These are phyloP conservation scores for Neurospora sp. DNA, from an alignment of 495 filamentous ascomycete genomes.

Conservation along the genomic window DNA sequence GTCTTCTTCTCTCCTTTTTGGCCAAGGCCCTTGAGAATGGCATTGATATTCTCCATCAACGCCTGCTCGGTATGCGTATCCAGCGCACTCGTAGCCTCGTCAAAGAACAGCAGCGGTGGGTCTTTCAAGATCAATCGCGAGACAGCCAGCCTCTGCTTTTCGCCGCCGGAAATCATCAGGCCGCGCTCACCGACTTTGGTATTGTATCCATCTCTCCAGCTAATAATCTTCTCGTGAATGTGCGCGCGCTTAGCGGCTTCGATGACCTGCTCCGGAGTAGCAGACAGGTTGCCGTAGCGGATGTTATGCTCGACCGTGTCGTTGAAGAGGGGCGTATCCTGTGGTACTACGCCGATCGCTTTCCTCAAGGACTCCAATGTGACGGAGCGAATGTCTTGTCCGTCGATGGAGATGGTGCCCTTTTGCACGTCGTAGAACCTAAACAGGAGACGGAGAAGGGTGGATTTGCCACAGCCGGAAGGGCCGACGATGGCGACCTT, in stretches of 20 bases:
- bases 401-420: slow-evolving; percentile 84
- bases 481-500: slow-evolving; percentile 95
- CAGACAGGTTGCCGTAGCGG: slow-evolving; percentile 80
- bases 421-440: slow-evolving; percentile 86
- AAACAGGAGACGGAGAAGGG: slow-evolving; percentile 81
- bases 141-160: slow-evolving; percentile 90
- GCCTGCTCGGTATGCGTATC: slow-evolving; percentile 95
- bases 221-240: slow-evolving; percentile 71
- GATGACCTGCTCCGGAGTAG: slow-evolving; percentile 59
- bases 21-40: slow-evolving; percentile 51
- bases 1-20: slow-evolving; percentile 54
- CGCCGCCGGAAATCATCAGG: slow-evolving; percentile 96
- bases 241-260: slow-evolving; percentile 70
- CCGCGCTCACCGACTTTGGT: slow-evolving; percentile 93
- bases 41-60: slow-evolving; percentile 86
- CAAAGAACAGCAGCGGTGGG: slow-evolving; percentile 87
- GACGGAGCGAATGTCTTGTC: slow-evolving; percentile 82
- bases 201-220: slow-evolving; percentile 74
- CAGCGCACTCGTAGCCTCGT: slow-evolving; percentile 92
- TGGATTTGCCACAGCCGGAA: slow-evolving; percentile 93
- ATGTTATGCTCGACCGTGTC: slow-evolving; percentile 94
- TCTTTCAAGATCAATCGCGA: slow-evolving; percentile 84
- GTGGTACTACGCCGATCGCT: slow-evolving; percentile 89
- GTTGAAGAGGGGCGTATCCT: slow-evolving; percentile 96
- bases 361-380: slow-evolving; percentile 71